phyloP scores from a whole-genome alignment of 2,329 filamentous ascomycete genomes.

The Bipolaris bicolor region DNA sequence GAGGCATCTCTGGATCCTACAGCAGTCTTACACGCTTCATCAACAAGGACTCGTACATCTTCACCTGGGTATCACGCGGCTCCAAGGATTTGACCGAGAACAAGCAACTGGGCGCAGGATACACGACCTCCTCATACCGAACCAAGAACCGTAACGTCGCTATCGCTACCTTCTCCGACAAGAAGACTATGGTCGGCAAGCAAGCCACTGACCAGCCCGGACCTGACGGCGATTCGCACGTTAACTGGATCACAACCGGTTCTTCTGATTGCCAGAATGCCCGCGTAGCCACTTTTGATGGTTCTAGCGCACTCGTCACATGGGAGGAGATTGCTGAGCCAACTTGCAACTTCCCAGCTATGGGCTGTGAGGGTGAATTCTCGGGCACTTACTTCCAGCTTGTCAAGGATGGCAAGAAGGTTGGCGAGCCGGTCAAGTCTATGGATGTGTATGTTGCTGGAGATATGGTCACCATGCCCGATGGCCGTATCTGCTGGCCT shows the following conservation, averaged over 20 bases:
- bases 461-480: conserved; percentile 66
- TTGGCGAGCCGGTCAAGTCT: conserved; percentile 59
- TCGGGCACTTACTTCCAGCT: conserved; percentile 66
- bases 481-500: conserved; percentile 67
- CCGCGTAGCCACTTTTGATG: conserved; percentile 63
- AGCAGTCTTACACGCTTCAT: conserved; percentile 62
- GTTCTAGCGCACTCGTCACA: conserved; percentile 60
- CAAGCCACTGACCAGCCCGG: conserved; percentile 63
- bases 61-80: conserved; percentile 67
- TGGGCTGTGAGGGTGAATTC: conserved; percentile 66
- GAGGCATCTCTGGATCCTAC: conserved; percentile 69
- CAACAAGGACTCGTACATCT: conserved; percentile 61
- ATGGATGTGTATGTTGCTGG: conserved; percentile 65
- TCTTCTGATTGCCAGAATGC: conserved; percentile 64
- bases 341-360: conserved; percentile 61
- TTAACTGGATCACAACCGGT: conserved; percentile 64
- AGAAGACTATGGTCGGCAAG: conserved; percentile 61
- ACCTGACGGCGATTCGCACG: conserved; percentile 62
- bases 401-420: conserved; percentile 59
- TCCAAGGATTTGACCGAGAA: conserved; percentile 62
- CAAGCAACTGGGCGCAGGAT: conserved; percentile 64
- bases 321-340: conserved; percentile 67
- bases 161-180: conserved; percentile 63
- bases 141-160: conserved; percentile 66
- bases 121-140: conserved; percentile 60